Evolutionary conservation across 306 rosid genomes (phyloP), one percentile per base, ranked within the genome.

Genomic region (Trifolium dubium): DNA sequence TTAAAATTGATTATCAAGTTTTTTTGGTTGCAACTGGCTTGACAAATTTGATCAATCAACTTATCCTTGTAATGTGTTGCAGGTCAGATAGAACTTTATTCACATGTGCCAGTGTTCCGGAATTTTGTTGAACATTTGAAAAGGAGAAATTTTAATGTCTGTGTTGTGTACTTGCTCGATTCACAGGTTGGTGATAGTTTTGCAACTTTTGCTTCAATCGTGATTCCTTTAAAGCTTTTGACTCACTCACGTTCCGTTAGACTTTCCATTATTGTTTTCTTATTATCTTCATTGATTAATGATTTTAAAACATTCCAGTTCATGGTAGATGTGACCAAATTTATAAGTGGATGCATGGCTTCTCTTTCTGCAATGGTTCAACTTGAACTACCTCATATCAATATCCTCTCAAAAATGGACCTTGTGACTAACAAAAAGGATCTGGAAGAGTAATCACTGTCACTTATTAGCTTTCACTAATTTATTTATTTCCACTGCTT

Each of bases 41-140:
- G 32, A 8, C 49, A 79, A 61, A 44, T 30, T 28, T 46, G 53
- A 30, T 79, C 23, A 51, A 34, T 53, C 30, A 59, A 75, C 50
- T 35, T 14, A 51, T 50, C 50, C 51, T 66, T 81, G 15, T 40
- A 29, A 32, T 79, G 47, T 32, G 68, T 82, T 86, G 58, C 81
- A 93, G 97, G 98, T 72, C 98, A 93, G 84, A 91, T 93, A 74
- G 97, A 93, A 82, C 96, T 91, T 50, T 93, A 82, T 82, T 91
- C 97, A 2, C 98, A 93, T 77, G 94, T 93, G 32, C 89, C 97
- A 10, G 92, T 88, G 75, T 92, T 91, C 53, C 77, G 77, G 65
- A 93, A 91, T 81, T 93, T 91, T 68, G 94, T 89, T 74, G 98
- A 93, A 69, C 97, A 93, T 88, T 81, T 93, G 86, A 84, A 87